Evolutionary conservation across 495 filamentous ascomycete genomes (phyloP).

Genomic region (Immersiella caudata): DNA sequence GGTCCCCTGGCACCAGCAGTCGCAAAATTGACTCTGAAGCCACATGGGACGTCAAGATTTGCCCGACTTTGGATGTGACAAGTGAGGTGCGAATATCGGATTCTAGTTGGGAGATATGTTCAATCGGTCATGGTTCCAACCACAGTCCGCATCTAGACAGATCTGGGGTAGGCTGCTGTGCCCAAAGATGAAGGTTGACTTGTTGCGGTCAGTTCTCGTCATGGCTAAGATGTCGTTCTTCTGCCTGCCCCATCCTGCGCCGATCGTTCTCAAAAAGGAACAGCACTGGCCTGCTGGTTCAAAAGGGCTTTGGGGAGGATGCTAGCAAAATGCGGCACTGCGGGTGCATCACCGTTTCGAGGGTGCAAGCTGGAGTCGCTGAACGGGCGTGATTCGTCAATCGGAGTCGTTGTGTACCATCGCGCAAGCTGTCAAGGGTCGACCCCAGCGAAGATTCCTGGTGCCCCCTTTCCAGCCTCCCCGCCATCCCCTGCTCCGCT

Average conservation of each 20-base stretch:
- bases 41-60: too few relatives aligned
- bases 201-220: too few relatives aligned
- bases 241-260: neutral
- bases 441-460: neutral
- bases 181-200: neutral
- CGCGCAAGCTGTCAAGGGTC: constrained; percentile 18
- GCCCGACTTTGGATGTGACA: too few relatives aligned
- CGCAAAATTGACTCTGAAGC: too few relatives aligned
- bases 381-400: constrained; percentile 21
- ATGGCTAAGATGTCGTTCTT: neutral
- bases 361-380: constrained; percentile 19
- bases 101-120: too few relatives aligned
- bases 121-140: too few relatives aligned
- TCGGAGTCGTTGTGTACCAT: constrained; percentile 9
- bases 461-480: constrained; percentile 22
- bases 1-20: too few relatives aligned
- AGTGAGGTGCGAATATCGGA: too few relatives aligned
- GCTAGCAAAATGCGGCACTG: constrained; percentile 3
- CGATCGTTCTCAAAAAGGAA: constrained; percentile 1
- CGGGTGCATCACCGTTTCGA: constrained; percentile 18
- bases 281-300: constrained; percentile 5
- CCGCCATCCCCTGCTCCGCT: constrained; percentile 7
- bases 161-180: too few relatives aligned
- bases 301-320: neutral
- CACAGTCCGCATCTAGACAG: too few relatives aligned